These are phyloP conservation scores for Xylaria acuta DNA, from an alignment of 495 filamentous ascomycete genomes.

Conservation along the genomic window DNA sequence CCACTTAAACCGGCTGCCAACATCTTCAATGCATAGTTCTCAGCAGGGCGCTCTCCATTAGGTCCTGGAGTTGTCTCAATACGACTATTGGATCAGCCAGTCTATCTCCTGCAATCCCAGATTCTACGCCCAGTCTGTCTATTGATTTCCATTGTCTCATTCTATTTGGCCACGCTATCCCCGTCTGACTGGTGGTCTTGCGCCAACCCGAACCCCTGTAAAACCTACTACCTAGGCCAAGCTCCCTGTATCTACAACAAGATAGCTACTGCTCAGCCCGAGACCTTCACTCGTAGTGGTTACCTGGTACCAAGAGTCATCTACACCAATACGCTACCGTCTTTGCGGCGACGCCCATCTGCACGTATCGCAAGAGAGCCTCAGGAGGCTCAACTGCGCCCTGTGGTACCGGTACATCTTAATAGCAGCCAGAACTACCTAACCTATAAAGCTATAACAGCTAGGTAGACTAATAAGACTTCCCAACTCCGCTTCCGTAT, in stretches of 20 bases:
- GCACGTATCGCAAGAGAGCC: not conserved
- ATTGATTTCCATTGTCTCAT: not conserved
- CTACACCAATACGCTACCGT: not conserved
- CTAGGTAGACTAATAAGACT: not conserved
- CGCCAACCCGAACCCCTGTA: not conserved
- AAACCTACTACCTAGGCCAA: slow-evolving; percentile 1
- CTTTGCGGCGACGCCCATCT: not conserved
- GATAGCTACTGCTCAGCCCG: not conserved
- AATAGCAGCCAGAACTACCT: not conserved
- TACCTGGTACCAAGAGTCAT: not conserved
- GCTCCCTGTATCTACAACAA: slow-evolving; percentile 9
- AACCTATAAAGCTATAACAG: not conserved
- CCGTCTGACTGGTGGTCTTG: not conserved
- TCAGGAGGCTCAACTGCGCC: slow-evolving; percentile 1
- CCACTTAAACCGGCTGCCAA: not conserved
- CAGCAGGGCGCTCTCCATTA: not conserved
- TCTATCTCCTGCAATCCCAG: not conserved
- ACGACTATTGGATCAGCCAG: not conserved
- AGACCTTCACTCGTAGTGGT: not conserved
- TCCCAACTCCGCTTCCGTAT: slow-evolving; percentile 5
- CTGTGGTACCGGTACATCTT: not conserved
- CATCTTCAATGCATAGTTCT: not conserved
- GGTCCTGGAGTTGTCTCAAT: not conserved
- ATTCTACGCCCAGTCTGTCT: not conserved
- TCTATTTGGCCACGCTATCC: not conserved